Evolutionary conservation across 2,329 filamentous ascomycete species (phyloP), one percentile per base, ranked within the genome.

Genomic region (Aspergillus fijiensis): DNA sequence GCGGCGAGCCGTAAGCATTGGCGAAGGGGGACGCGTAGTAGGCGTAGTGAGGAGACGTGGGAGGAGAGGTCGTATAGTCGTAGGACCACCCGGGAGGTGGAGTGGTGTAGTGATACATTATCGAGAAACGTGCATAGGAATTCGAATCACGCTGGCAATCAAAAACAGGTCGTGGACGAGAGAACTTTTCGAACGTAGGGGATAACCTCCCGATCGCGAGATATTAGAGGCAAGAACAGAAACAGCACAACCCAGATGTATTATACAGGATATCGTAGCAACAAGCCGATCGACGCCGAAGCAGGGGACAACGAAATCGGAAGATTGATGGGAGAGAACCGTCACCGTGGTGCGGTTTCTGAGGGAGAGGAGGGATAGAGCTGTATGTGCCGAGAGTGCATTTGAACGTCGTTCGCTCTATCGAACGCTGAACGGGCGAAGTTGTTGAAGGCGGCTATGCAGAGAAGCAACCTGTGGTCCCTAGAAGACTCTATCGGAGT

Each of bases 21-120:
- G 79, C 79, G 69, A 83, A 82, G 63, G 82, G 81, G 9, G 84
- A 82, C 72, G 83, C 82, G 77, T 86, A 86, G 65, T 78, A 77
- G 59, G 72, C 67, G 70, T 79, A 79, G 61, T 76, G 80, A 21
- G 84, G 82, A 57, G 83, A 84, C 57, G 82, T 78, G 23, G 81
- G 79, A 55, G 81, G 77, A 42, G 76, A 75, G 63, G 77, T 78
- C 59, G 76, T 76, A 69, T 82, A 82, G 64, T 81, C 76, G 74
- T 79, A 81, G 59, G 77, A 76, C 74, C 80, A 83, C 72, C 78
- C 77, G 57, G 77, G 77, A 49, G 80, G 77, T 69, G 80, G 80
- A 71, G 72, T 72, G 64, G 76, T 69, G 65, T 79, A 79, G 67
- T 79, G 77, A 73, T 79, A 79, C 78, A 80, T 80, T 76, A 76